Percentiles rank a stretch among this genome's conserved stretches.
These are phyloP conservation scores for Nicotiana sylvestris DNA, from an alignment of 257 asterid genomes.

Conservation along the genomic window DNA sequence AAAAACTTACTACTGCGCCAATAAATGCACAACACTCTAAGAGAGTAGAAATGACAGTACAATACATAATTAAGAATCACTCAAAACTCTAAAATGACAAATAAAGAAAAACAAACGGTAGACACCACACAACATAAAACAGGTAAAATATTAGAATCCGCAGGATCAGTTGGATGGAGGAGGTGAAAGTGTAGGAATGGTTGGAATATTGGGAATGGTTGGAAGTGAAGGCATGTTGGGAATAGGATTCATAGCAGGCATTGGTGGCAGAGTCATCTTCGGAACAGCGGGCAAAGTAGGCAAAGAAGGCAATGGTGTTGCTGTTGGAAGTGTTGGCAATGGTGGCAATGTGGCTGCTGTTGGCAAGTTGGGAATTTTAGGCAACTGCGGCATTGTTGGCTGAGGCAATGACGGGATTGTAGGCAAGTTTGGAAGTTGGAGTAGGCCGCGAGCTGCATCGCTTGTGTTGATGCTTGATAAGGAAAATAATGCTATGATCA, in stretches of 20 bases:
- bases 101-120: not conserved
- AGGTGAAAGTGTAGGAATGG: not conserved
- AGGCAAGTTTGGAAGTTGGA: constrained; percentile 3
- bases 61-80: not conserved
- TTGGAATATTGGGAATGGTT: too few relatives aligned
- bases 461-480: not conserved
- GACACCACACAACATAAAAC: not conserved
- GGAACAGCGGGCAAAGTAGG: constrained; percentile 3
- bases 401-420: not conserved
- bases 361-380: not conserved
- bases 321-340: not conserved
- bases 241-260: not conserved
- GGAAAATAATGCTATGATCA: not conserved
- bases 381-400: constrained; percentile 8
- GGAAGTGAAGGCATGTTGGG: not conserved
- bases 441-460: not conserved
- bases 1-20: too few relatives aligned
- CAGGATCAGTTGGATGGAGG: constrained; percentile 8
- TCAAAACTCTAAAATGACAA: not conserved
- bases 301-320: not conserved
- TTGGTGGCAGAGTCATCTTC: constrained; percentile 3
- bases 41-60: not conserved
- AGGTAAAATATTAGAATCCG: not conserved
- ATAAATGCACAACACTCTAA: not conserved
- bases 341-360: not conserved